Evolutionary conservation across 2,329 filamentous ascomycete species (phyloP).

Genomic region (Massarina eburnea): DNA sequence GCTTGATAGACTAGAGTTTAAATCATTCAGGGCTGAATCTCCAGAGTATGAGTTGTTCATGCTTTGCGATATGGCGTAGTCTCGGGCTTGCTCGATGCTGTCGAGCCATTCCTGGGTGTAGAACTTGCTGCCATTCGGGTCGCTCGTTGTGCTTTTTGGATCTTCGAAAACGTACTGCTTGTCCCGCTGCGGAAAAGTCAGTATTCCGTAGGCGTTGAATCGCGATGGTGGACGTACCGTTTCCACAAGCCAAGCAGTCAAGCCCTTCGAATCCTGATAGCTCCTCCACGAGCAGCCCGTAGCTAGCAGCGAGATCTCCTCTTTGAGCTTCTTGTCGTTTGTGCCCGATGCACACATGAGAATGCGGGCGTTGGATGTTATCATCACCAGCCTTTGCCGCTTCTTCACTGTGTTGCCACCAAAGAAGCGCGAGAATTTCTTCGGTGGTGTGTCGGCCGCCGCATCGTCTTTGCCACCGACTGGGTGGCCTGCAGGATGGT

Average conservation of each 20-base stretch:
- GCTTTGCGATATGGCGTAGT: constrained; percentile 77
- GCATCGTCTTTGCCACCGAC: constrained; percentile 68
- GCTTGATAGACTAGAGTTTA: constrained; percentile 66
- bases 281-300: constrained; percentile 77
- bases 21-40: constrained; percentile 48
- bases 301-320: constrained; percentile 81
- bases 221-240: constrained; percentile 66
- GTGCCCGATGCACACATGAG: constrained; percentile 88
- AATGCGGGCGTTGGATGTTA: constrained; percentile 88
- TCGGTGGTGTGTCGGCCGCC: constrained; percentile 62
- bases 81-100: constrained; percentile 79
- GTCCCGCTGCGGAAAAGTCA: constrained; percentile 64
- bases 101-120: constrained; percentile 92
- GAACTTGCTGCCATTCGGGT: constrained; percentile 64
- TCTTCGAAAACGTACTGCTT: constrained; percentile 95
- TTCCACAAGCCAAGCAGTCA: constrained; percentile 87
- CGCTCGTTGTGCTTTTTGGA: constrained; percentile 69
- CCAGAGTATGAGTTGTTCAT: constrained; percentile 66
- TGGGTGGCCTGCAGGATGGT: constrained; percentile 74
- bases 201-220: neutral
- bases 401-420: constrained; percentile 90
- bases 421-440: constrained; percentile 92
- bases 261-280: constrained; percentile 81
- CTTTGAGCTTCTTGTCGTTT: constrained; percentile 93
- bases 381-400: constrained; percentile 87